Base-by-base conservation (phyloP, 2,329 filamentous ascomycete species). In the Verticillium alfalfae region DNA sequence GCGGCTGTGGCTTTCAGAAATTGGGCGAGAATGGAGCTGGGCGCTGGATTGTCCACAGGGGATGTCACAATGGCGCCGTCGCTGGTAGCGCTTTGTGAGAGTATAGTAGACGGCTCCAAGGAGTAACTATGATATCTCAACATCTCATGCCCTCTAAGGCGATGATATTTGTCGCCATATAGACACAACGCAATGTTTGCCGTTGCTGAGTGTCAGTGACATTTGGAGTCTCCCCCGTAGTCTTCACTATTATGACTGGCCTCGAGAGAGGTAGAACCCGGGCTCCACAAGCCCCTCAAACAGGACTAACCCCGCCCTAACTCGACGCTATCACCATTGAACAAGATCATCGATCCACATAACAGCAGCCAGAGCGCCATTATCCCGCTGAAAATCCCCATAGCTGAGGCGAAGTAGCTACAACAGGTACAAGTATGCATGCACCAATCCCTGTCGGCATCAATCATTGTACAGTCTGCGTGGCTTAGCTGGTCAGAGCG, bases 1-100 rank as follows among this genome's bases (percentile, higher is more conserved):
- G 65, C 68, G 1, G 71, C 70, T 0, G 71, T 73, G 1, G 71
- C 73, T 62, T 49, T 73, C 16, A 65, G 71, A 3, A 71, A 71
- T 38, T 72, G 66, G 65, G 59, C 69, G 1, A 63, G 66, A 1
- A 61, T 60, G 7, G 63, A 70, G 62, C 59, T 73, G 1, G 64
- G 67, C 2, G 71, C 66, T 0, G 65, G 70, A 41, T 52, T 72
- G 2, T 69, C 65, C 0, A 72, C 69, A 0, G 55, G 73, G 3
- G 71, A 74, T 8, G 71, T 74, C 31, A 67, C 65, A 3, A 72
- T 69, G 54, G 69, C 70, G 16, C 61, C 58, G 31, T 68, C 64
- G 1, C 59, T 72, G 41, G 62, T 65, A 12, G 63, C 65, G 2
- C 60, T 72, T 1, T 69, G 70, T 22, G 70, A 72, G 62, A 72